Base-by-base conservation (phyloP, 768 basidiomycete genomes). In the Baorangia bicolor region DNA sequence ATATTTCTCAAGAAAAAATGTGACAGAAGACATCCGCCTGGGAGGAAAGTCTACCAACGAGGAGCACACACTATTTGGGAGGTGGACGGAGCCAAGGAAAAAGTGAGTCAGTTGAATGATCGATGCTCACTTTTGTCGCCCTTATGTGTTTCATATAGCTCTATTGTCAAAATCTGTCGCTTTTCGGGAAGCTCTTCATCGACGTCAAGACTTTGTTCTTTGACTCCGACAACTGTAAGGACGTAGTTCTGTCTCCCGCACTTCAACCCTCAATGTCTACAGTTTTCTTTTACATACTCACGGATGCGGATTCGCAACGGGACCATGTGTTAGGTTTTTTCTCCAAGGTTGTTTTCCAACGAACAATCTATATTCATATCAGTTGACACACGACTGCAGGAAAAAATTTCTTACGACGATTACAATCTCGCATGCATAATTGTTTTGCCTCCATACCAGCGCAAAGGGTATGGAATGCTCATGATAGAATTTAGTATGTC, bases 141-240 rank as follows among this genome's bases (percentile, higher is more conserved):
- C 49, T 64, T 23, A 41, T 14, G 11, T 5, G 25, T 30, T 49
- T 28, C 42, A 46, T 49, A 4, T 67, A 98, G 96, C 79, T 98
- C 6, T 98, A 95, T 67, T 98, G 95, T 70, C 96, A 98, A 71
- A 96, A 96, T 66, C 76, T 99, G 30, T 90, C 94, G 18, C 79
- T 98, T 8, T 98, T 98, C 66, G 96, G 95, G 30, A 98, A 98
- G 72, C 78, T 98, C n/a, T 98, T 99, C 71, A 98, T 98, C 65
- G 97, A 98, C 65, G 89, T 95, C 59, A 99, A 99, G 74, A 96
- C 95, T 12, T 74, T 95, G 16, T 95, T 92, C 73, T 96, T 93
- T 65, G 92, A 95, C 64, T 86, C 84, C 56, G 90, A 92, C 61
- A 90, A 89, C 63, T 92, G 92, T 91, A 60, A 57, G 88, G 64